Evolutionary conservation across 345 rosid species (phyloP).

Genomic region (Salix brachista): DNA sequence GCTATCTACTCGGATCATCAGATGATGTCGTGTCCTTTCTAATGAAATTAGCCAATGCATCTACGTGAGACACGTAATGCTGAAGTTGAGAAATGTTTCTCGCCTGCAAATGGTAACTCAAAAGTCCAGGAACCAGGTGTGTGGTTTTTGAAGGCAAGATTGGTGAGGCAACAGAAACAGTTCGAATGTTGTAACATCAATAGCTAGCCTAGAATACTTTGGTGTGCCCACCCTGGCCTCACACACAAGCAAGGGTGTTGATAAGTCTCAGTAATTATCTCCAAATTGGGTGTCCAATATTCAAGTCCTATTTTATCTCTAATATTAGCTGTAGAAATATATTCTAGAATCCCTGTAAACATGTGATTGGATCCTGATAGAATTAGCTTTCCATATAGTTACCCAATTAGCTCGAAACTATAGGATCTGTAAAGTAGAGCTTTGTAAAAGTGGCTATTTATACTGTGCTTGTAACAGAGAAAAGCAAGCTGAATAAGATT

Average conservation of each 20-base stretch:
- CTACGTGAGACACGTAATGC: slow-evolving; percentile 9
- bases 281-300: neutral
- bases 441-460: neutral
- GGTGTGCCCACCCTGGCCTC: neutral
- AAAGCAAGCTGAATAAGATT: neutral
- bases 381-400: no score
- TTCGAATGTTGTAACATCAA: neutral
- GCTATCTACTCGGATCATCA: slow-evolving; percentile 66
- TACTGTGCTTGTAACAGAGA: neutral
- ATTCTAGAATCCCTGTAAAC: neutral
- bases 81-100: neutral
- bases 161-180: neutral
- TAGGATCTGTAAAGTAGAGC: neutral
- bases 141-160: neutral
- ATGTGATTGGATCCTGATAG: no score
- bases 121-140: neutral
- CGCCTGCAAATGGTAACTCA: neutral
- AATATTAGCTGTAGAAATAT: no score
- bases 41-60: slow-evolving; percentile 46
- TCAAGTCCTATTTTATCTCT: neutral
- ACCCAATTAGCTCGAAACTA: no score
- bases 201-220: neutral
- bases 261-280: neutral
- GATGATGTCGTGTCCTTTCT: slow-evolving; percentile 80
- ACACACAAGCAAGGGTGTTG: neutral